These are phyloP conservation scores for Brachypodium distachyon DNA, from an alignment of 202 grass and related monocot species.

Conservation along the genomic window DNA sequence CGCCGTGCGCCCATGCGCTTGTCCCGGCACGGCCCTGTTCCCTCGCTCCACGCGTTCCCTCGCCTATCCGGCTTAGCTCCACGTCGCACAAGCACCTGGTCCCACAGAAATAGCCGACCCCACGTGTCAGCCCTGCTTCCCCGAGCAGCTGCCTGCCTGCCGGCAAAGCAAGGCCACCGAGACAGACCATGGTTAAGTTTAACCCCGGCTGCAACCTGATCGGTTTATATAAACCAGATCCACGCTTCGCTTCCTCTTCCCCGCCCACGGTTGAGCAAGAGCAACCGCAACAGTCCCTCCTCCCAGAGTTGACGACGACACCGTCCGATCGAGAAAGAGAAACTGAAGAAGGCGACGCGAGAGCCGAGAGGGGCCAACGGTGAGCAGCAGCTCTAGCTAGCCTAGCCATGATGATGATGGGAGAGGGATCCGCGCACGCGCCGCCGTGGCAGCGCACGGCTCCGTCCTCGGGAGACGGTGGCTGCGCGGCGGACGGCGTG, in stretches of 20 bases:
- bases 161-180: neutral
- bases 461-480: neutral
- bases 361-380: neutral
- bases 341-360: neutral
- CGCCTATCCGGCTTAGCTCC: neutral
- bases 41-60: constrained; percentile 10
- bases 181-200: neutral
- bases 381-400: neutral
- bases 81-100: neutral
- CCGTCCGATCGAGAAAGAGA: neutral
- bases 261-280: neutral
- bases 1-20: neutral
- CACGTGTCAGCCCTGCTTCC: neutral
- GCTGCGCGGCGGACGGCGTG: neutral
- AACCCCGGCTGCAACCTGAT: neutral
- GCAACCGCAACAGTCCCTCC: neutral
- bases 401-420: constrained; percentile 42
- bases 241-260: neutral
- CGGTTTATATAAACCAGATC: neutral
- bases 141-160: neutral
- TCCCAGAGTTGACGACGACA: neutral
- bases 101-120: neutral
- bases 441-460: constrained; percentile 23
- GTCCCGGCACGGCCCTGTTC: neutral
- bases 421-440: constrained; percentile 22